Base-by-base conservation (phyloP, 352 stramenopile genomes). In the Globisporangium camurandrum region DNA sequence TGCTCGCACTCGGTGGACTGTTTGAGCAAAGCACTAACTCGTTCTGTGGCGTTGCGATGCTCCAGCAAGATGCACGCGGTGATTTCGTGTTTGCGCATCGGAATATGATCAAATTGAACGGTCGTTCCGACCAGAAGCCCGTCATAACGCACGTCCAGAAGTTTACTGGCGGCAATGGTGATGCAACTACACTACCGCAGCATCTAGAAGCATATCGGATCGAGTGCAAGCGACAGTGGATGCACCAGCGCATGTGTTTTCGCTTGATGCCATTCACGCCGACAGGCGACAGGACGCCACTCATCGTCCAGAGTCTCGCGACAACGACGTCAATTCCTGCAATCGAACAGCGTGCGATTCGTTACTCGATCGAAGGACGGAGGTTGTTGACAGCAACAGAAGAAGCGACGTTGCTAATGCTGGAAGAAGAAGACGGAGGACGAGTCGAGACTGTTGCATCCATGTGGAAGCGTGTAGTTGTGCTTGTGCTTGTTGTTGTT, bases 321-420 rank as follows among this genome's bases (percentile, higher is more conserved):
- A 63, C 58, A 19, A 85, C 75, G 1, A 71, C 73, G 36, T n/a
- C n/a, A n/a, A 85, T 77, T 40, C 40, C 62, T 10, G 44, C 61
- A 28, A 61, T 82, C 20, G 77, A 89, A 57, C 66, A 81, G 40
- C 67, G 84, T 12, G 75, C 77, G 26, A 87, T 89, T 44, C 59
- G 75, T 3, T 86, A 81, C 59, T 89, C 77, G 19, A 89, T 89
- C 44, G 75, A 87, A 66, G 77, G 75, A 17, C 70, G 77, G 24
- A 62, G 67, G 10, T 56, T 82, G 0, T 61, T 89, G 17, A 82
- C 66, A 24, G 56, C 56, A 14, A 61, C 55, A 9, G 77, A 89
- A 60, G 77, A 89, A 22, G 27, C 27, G 0, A 38, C 31, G 48
- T 34, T 54, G 27, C 26, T 30, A 4, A 38, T 20, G 19, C 43